phyloP scores from a whole-genome alignment of 1,284 basidiomycete species.

The Cutaneotrichosporon dermatis region DNA sequence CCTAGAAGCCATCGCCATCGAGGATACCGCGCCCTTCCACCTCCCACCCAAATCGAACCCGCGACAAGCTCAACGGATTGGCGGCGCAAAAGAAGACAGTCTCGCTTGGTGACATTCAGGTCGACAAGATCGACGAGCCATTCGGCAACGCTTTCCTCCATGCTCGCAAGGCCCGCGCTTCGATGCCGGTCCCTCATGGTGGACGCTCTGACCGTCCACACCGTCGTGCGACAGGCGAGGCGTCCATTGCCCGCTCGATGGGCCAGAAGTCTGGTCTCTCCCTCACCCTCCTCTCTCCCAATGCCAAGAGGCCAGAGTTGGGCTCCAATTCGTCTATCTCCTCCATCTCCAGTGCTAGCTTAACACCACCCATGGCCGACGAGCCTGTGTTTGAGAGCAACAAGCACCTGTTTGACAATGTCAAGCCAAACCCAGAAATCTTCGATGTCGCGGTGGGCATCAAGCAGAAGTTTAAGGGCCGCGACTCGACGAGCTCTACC shows the following conservation, averaged over 20 bases:
- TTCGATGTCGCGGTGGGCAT: conserved; percentile 42
- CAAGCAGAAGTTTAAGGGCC: conserved; percentile 46
- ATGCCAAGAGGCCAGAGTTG: conserved; percentile 39
- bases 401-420: conserved; percentile 45
- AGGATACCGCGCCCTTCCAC: not conserved
- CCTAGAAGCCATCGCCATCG: conserved; percentile 10
- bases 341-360: conserved; percentile 24
- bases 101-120: conserved; percentile 39
- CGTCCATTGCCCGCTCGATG: conserved; percentile 43
- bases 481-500: conserved; percentile 37
- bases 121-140: conserved; percentile 30
- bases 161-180: conserved; percentile 15
- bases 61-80: not conserved
- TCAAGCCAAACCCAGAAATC: conserved; percentile 48
- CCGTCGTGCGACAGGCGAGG: conserved; percentile 11
- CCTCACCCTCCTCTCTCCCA: conserved; percentile 30
- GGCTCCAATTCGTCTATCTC: conserved; percentile 44
- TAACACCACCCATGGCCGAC: conserved; percentile 35
- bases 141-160: conserved; percentile 30
- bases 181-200: conserved; percentile 5
- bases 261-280: conserved; percentile 48
- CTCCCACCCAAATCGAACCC: no score
- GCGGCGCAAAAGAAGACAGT: conserved; percentile 40
- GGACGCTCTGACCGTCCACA: conserved; percentile 5
- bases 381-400: conserved; percentile 16